Evolutionary conservation across 1,284 basidiomycete species (phyloP), one percentile per base, ranked within the genome.

Genomic region (Singerocomus rubriflavus): DNA sequence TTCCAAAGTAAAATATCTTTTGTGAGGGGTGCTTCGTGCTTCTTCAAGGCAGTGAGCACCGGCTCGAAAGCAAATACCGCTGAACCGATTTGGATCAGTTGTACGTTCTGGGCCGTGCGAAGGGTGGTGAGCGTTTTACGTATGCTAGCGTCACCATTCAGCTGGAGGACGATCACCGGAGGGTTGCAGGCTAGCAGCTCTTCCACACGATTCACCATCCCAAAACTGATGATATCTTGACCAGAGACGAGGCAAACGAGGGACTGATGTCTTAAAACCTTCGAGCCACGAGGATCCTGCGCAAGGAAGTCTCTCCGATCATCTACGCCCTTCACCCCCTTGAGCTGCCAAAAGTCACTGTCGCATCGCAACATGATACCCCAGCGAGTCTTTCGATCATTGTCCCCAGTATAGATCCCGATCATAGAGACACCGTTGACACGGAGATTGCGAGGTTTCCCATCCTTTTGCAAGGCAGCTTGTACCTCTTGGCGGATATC

Each of bases 11-110:
- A 48, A 1, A 85, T 58, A 42, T 84, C 81, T 4, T 62, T 48
- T 0, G 72, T 58, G 1, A 85, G 67, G 0, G 79, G 73, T 12
- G 80, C 44, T 0, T 41, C 48, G 5, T 54, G 61, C 35, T 66
- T 73, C 16, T 70, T 73, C 6, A 86, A 64, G 0, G 74, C 75
- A 14, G 70, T 67, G 31, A 86, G 69, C 14, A 85, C 70, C 0
- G 82, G 82, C 54, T 83, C 78, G 45, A 77, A 85, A 0, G 82
- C 63, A 58, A 86, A 86, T 1, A 80, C 58, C 0, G 81, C 78
- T 0, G 77, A 73, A 48, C 82, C 71, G 21, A 85, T 73, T 51
- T 79, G 78, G 13, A 84, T 55, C 14, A 85, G 70, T 27, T 68
- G 70, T 43, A 82, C 56, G 7, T 66, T 46, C 14, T 59, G 50